Conservation (phyloP, 495 filamentous ascomycete genomes). For the Penicillium robsamsonii region DNA sequence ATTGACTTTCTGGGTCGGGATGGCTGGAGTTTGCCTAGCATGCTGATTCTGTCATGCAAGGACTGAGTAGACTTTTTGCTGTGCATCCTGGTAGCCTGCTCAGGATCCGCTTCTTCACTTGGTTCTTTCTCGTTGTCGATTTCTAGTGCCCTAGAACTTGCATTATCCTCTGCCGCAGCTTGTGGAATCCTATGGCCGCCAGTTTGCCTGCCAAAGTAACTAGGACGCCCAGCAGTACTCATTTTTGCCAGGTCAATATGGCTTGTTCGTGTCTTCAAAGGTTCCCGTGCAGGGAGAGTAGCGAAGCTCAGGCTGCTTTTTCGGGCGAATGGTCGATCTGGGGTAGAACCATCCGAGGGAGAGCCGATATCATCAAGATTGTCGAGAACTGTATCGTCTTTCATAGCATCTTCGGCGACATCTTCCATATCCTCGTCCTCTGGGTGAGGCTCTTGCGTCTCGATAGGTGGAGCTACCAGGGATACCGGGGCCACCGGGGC, state of each 20-base stretch:
- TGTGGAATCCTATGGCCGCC: conserved; percentile 40
- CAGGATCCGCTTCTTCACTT: conserved; percentile 34
- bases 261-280: conserved; percentile 75
- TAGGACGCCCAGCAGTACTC: conserved; percentile 36
- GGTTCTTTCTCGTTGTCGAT: conserved; percentile 52
- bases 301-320: conserved; percentile 95
- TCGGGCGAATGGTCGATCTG: conserved; percentile 63
- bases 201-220: conserved; percentile 58
- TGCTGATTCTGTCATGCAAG: conserved; percentile 88
- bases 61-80: conserved; percentile 89
- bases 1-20: conserved; percentile 71
- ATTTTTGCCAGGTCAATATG: conserved; percentile 67
- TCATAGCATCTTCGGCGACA: conserved; percentile 23
- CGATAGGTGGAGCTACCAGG: conserved; percentile 8
- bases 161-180: conserved; percentile 34
- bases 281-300: conserved; percentile 86
- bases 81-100: conserved; percentile 56
- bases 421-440: conserved; percentile 26
- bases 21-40: conserved; percentile 79
- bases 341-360: conserved; percentile 61
- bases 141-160: conserved; percentile 57
- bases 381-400: conserved; percentile 51
- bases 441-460: conserved; percentile 20
- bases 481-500: conserved; percentile 13
- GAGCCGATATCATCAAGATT: conserved; percentile 57